A percentile compares a stretch with the other conserved stretches of the same genome.
Evolutionary conservation across 2,329 filamentous ascomycete genomes (phyloP).

Genomic region (Fusarium brachygibbosum): DNA sequence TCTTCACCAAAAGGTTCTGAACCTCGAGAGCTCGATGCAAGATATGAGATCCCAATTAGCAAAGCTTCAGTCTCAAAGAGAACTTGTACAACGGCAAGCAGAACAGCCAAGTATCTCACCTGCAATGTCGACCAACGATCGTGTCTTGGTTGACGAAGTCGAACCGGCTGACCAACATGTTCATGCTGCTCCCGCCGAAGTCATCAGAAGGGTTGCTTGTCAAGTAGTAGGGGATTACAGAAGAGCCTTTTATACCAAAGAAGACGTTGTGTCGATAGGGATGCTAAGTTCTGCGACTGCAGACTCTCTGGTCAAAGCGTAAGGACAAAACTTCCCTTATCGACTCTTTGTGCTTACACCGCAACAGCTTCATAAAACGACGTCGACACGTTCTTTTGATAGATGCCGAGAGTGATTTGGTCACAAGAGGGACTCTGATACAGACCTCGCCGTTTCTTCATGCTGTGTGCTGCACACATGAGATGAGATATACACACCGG

Average conservation of each 20-base stretch:
- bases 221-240: conserved; percentile 31
- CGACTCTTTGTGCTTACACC: not conserved
- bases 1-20: conserved; percentile 30
- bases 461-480: conserved; percentile 57
- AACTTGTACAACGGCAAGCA: not conserved
- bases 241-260: conserved; percentile 20
- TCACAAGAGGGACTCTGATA: conserved; percentile 44
- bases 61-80: conserved; percentile 2
- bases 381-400: conserved; percentile 32
- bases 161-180: conserved; percentile 31
- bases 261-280: conserved; percentile 28
- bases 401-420: conserved; percentile 22
- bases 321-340: not conserved
- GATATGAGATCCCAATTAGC: conserved; percentile 19
- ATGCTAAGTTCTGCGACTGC: conserved; percentile 25
- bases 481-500: conserved; percentile 50
- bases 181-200: conserved; percentile 29
- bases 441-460: conserved; percentile 57
- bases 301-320: conserved; percentile 23
- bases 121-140: not conserved
- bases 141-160: conserved; percentile 3
- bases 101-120: conserved; percentile 3
- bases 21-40: conserved; percentile 27
- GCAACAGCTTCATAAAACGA: conserved; percentile 21
- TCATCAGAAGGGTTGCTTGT: conserved; percentile 29